Conservation (phyloP, 73 alveolate species). For the Paraurostyla sp. region DNA sequence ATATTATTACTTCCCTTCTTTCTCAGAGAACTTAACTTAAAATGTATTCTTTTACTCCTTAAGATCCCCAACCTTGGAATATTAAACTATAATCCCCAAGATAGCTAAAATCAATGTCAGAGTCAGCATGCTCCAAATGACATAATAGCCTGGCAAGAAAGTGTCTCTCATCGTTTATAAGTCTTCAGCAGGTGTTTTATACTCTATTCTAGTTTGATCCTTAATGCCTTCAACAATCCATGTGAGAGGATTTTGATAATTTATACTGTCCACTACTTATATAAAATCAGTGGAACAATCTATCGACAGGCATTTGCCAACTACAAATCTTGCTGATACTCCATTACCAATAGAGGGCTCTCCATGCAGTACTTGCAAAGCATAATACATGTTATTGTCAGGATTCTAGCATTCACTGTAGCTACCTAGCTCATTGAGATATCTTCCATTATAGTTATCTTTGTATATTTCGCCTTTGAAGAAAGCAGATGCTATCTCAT, state of each 20-base stretch:
- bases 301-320: conserved; percentile 34
- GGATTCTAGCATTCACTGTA: background rate
- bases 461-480: no score
- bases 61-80: conserved; percentile 17
- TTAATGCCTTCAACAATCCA: background rate
- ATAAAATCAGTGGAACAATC: conserved; percentile 12
- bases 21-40: conserved; percentile 20
- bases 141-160: conserved; percentile 20
- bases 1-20: conserved; percentile 53
- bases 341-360: background rate
- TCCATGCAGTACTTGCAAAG: no score
- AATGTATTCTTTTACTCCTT: background rate
- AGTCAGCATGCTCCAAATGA: background rate
- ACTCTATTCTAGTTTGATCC: background rate
- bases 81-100: conserved; percentile 21
- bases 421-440: conserved; percentile 37
- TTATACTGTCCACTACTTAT: background rate
- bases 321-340: background rate
- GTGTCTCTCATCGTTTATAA: background rate
- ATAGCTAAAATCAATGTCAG: background rate
- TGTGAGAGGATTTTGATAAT: background rate
- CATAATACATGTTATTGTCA: background rate
- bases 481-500: no score
- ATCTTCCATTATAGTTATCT: background rate
- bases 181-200: background rate